Evolutionary conservation across 345 rosid species (phyloP), one percentile per base, ranked within the genome.

Genomic region (Aquilaria yunnanensis): DNA sequence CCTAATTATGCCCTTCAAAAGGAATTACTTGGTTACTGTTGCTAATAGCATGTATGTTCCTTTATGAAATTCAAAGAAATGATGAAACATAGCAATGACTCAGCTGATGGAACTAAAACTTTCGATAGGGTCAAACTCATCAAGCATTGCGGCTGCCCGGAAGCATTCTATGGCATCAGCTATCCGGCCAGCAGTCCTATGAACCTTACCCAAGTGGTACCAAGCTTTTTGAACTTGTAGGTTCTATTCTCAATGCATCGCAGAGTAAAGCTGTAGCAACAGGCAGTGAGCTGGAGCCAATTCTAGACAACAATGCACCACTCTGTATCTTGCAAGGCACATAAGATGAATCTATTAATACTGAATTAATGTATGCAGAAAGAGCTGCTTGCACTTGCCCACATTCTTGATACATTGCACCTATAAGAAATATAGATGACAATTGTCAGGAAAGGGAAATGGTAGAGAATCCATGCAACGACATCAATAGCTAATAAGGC

Each of bases 71-170:
- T 23, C 23, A 23, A 23, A 23, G 23, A 23, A 23, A 23, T 23
- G 43, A 37, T 5, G 7, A 37, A 37, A 37, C 43, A 37, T 9
- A 37, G 7, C 2, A 3, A 37, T 37, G 43, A 37, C 43, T 89
- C 70, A 89, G 72, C 66, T 66, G 63, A 85, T 37, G 56, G 96
- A 83, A 71, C 81, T 78, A 78, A 93, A 93, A 78, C 84, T 86
- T 70, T 93, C 97, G 43, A 93, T 70, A 5, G 97, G 97, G 73
- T 93, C 90, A 2, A 92, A 86, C 52, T 90, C 97, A 75, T 90
- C 94, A 49, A 93, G 98, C 90, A 93, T 84, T 33, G 90, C 82
- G 54, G 98, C 94, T 49, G 98, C 98, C 77, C 86, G 94, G 77
- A 93, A 88, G 78, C 96, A 88, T 62, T 93, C 97, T 12, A 77